Conservation (phyloP, 768 basidiomycete genomes). For the Amanita subjunquillea region DNA sequence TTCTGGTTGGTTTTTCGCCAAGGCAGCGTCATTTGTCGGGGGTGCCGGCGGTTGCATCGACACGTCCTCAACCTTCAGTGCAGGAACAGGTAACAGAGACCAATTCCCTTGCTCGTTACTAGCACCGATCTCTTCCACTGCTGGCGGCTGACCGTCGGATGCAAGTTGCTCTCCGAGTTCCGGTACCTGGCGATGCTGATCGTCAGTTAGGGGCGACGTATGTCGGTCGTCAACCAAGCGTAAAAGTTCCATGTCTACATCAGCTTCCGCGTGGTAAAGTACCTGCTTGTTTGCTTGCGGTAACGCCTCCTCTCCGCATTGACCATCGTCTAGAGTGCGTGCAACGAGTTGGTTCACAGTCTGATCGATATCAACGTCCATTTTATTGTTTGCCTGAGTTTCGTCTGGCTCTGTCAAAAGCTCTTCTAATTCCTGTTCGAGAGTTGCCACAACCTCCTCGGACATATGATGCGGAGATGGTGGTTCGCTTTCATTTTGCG, state of each 20-base stretch:
- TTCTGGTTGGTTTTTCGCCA: constrained; percentile 14
- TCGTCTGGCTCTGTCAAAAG: constrained; percentile 23
- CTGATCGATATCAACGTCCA: constrained; percentile 34
- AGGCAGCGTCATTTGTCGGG: constrained; percentile 11
- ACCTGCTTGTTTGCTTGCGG: constrained; percentile 13
- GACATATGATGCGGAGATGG: constrained; percentile 14
- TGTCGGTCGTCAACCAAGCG: constrained; percentile 52
- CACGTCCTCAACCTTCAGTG: constrained; percentile 29
- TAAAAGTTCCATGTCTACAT: constrained; percentile 60
- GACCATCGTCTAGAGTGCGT: constrained; percentile 24
- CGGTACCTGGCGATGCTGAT: background rate
- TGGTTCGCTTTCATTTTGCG: background rate
- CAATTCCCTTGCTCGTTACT: background rate
- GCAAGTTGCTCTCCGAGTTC: background rate
- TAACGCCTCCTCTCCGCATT: constrained; percentile 8
- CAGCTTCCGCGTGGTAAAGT: constrained; percentile 22
- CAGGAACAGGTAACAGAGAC: constrained; percentile 11
- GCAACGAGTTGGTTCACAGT: constrained; percentile 33
- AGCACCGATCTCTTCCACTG: background rate
- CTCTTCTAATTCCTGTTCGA: constrained; percentile 38
- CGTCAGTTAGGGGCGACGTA: constrained; percentile 7
- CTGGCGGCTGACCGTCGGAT: background rate
- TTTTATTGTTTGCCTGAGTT: constrained; percentile 23
- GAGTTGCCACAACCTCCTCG: constrained; percentile 25
- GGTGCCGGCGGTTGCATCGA: constrained; percentile 50